Base-by-base conservation (phyloP, 305 asterid genomes). In the Rubia balearica region DNA sequence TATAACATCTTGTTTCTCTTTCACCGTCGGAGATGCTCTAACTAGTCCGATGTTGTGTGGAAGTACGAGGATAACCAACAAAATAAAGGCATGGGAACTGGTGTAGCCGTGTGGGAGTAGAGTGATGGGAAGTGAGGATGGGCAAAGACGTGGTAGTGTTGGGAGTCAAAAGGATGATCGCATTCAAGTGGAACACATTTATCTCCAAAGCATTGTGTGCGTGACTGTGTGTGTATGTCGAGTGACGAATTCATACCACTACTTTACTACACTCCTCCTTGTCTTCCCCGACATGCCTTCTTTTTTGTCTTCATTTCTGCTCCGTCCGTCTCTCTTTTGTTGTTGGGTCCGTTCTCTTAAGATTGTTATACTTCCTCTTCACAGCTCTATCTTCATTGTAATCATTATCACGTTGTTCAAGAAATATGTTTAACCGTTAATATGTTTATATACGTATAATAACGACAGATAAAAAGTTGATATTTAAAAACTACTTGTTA, bases 81-180 rank as follows among this genome's bases (percentile, higher is more conserved):
- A 1, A 53, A 53, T n/a, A 53, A 6, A 65, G 48, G n/a, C 30
- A 56, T 19, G 61, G 67, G 65, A 41, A 43, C 19, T 14, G 46
- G 57, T 14, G 71, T 16, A 61, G 55, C 49, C n/a, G 71, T 60
- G 38, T 17, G 16, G 42, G 4, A 9, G 48, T 36, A 68, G 61
- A 55, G 10, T 17, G 12, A 12, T 6, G 61, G 79, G 66, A 49
- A 70, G 62, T 55, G 61, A 56, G 65, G 67, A 59, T 40, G 19
- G 48, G 65, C 68, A 71, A 40, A 69, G 24, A 27, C 30, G 27
- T 51, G 74, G 71, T 11, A 70, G 53, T 53, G 33, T 59, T 49
- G 62, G 65, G 61, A 45, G 71, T 74, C 64, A 60, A 27, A 65
- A 24, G 49, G 57, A 49, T 51, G 67, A 14, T 21, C 1, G 38